A percentile compares a stretch with the other conserved stretches of the same genome.
Evolutionary conservation across 345 rosid genomes (phyloP).

Genomic region (Pelargonium nanum): DNA sequence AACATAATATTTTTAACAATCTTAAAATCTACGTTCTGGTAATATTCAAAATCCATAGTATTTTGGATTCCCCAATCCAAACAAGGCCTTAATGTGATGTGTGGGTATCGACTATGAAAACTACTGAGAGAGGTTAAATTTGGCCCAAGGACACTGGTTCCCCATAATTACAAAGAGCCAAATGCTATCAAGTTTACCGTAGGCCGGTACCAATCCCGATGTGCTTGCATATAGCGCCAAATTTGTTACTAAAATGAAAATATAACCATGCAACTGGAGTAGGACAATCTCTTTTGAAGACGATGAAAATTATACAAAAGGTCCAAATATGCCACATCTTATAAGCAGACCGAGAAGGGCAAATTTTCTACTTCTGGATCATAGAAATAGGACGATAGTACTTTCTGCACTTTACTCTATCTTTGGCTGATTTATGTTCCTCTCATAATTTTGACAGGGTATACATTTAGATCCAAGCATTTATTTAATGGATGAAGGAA

Average conservation of each 20-base stretch:
- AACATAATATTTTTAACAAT: no score
- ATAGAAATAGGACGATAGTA: not conserved
- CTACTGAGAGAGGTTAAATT: no score
- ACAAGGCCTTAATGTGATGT: no score
- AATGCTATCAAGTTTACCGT: not conserved
- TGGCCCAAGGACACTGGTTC: not conserved
- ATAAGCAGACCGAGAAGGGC: not conserved
- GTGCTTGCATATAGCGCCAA: no score
- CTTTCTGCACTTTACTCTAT: not conserved
- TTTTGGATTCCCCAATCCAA: no score
- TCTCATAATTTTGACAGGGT: constrained; percentile 45
- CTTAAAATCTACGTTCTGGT: no score
- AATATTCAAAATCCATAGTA: no score
- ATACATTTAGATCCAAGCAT: constrained; percentile 97
- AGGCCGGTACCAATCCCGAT: not conserved
- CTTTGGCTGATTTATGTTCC: constrained; percentile 8
- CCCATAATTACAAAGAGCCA: not conserved
- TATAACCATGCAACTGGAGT: no score
- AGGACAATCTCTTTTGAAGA: no score
- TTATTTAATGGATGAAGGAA: constrained; percentile 86
- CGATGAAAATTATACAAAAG: no score
- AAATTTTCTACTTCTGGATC: not conserved
- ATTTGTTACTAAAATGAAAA: no score
- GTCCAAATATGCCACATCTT: not conserved
- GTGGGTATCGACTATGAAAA: no score